Conservation (phyloP, 352 stramenopile genomes). For the Thraustochytrium sp. region DNA sequence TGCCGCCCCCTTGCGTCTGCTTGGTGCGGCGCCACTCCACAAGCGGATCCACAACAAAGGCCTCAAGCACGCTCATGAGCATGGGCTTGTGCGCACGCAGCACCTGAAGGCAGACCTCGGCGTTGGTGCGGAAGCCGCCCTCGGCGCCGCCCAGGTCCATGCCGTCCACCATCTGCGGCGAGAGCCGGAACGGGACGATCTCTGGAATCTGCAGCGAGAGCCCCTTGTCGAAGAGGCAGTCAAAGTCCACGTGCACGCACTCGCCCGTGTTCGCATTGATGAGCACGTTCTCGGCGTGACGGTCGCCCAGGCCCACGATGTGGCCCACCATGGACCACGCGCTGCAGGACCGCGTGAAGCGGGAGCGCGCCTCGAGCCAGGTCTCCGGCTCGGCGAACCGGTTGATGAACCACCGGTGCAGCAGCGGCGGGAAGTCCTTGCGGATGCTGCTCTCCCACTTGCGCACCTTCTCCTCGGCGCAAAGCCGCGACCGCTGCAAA, state of each 20-base stretch:
- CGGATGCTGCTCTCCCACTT: slow-evolving; percentile 78
- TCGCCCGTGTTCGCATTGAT: slow-evolving; percentile 93
- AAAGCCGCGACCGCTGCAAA: not conserved
- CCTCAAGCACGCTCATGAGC: slow-evolving; percentile 95
- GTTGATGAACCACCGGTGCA: slow-evolving; percentile 98
- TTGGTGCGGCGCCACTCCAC: slow-evolving; percentile 67
- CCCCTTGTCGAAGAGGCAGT: slow-evolving; percentile 99
- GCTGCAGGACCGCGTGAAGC: slow-evolving; percentile 77
- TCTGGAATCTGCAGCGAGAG: slow-evolving; percentile 89
- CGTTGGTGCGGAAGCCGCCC: slow-evolving; percentile 83
- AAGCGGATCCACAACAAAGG: slow-evolving; percentile 97
- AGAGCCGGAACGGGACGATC: slow-evolving; percentile 99
- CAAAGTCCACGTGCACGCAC: slow-evolving; percentile 99
- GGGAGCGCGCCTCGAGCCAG: slow-evolving; percentile 91
- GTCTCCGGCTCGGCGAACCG: slow-evolving; percentile 92
- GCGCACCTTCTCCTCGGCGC: slow-evolving; percentile 77
- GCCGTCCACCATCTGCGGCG: slow-evolving; percentile 98
- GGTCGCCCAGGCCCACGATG: slow-evolving; percentile 74
- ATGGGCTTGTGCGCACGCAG: slow-evolving; percentile 93
- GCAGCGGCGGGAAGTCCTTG: slow-evolving; percentile 78
- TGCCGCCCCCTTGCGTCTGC: not conserved
- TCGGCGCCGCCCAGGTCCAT: slow-evolving; percentile 94
- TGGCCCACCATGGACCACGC: slow-evolving; percentile 90
- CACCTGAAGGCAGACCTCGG: slow-evolving; percentile 76
- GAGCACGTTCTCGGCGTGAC: slow-evolving; percentile 99